Evolutionary conservation across 176 grass and related monocot genomes (phyloP).

Genomic region (Phoenix roebelenii): DNA sequence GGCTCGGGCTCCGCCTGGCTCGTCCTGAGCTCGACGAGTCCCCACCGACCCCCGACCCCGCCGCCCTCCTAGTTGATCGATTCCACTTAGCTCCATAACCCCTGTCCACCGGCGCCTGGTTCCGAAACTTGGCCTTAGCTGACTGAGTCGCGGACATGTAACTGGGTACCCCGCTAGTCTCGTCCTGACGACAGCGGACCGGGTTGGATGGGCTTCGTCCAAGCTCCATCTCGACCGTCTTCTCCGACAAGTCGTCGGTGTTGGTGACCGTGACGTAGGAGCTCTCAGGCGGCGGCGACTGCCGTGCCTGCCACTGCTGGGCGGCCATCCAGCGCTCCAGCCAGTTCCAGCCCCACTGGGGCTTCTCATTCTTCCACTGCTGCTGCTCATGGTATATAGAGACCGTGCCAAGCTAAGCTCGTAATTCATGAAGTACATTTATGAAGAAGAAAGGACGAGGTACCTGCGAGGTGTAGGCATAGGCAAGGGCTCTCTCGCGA

Average conservation of each 20-base stretch:
- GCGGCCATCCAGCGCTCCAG: constrained; percentile 38
- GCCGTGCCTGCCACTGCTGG: constrained; percentile 9
- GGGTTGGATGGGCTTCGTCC: constrained; percentile 16
- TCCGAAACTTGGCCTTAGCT: constrained; percentile 50
- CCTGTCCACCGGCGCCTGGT: background rate
- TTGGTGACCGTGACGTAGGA: constrained; percentile 16
- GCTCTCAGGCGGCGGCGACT: constrained; percentile 16
- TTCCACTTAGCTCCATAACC: background rate
- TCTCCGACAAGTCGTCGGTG: constrained; percentile 55
- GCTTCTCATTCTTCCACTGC: constrained; percentile 21
- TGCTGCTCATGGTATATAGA: constrained; percentile 10
- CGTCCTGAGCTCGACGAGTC: constrained; percentile 51
- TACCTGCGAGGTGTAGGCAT: constrained; percentile 36
- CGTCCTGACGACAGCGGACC: background rate
- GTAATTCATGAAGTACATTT: too few relatives aligned
- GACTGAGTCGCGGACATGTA: constrained; percentile 86
- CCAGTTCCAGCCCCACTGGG: constrained; percentile 53
- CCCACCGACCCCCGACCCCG: background rate
- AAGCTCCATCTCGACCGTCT: constrained; percentile 60
- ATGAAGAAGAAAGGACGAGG: background rate
- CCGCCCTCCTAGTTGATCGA: background rate
- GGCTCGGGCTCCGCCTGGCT: constrained; percentile 13
- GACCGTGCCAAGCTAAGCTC: too few relatives aligned
- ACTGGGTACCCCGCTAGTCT: constrained; percentile 20
- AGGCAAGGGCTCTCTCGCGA: constrained; percentile 49